Conservation (phyloP, 148 eudicot genomes). For the Bassia scoparia region DNA sequence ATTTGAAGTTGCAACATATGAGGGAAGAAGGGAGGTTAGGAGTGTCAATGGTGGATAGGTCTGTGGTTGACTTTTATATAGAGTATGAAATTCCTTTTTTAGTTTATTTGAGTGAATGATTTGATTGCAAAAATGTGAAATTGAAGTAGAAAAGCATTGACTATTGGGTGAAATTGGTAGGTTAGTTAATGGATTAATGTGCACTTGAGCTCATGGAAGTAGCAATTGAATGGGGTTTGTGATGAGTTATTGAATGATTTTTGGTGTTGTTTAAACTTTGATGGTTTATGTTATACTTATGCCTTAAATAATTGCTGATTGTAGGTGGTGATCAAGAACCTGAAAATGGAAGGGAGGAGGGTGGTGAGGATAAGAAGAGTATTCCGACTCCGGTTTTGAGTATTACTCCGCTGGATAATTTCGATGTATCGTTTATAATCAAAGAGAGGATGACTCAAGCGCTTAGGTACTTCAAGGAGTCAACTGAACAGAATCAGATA, state of each 20-base stretch:
- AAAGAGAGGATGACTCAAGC: conserved; percentile 88
- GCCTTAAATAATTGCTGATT: not conserved
- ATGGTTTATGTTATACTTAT: not conserved
- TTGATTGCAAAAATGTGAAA: not conserved
- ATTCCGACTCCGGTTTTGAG: conserved; percentile 39
- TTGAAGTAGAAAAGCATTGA: not conserved
- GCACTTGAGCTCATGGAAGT: not conserved
- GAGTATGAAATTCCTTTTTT: not conserved
- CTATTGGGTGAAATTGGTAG: not conserved
- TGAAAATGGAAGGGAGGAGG: conserved; percentile 17
- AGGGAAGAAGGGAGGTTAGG: not conserved
- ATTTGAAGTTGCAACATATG: not conserved
- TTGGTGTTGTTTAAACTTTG: not conserved
- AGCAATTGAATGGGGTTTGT: not conserved
- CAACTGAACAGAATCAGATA: conserved; percentile 70
- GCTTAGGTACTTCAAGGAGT: conserved; percentile 67
- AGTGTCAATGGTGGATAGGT: conserved; percentile 16
- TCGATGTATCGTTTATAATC: conserved; percentile 50
- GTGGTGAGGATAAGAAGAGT: conserved; percentile 39
- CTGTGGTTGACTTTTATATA: conserved; percentile 24
- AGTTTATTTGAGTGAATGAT: not conserved
- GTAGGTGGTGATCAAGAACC: conserved; percentile 47
- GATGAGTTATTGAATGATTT: not conserved
- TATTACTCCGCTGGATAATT: conserved; percentile 34
- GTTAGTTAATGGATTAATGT: not conserved